Conservation (phyloP, 108 stramenopile species). For the Skeletonema costatum region DNA sequence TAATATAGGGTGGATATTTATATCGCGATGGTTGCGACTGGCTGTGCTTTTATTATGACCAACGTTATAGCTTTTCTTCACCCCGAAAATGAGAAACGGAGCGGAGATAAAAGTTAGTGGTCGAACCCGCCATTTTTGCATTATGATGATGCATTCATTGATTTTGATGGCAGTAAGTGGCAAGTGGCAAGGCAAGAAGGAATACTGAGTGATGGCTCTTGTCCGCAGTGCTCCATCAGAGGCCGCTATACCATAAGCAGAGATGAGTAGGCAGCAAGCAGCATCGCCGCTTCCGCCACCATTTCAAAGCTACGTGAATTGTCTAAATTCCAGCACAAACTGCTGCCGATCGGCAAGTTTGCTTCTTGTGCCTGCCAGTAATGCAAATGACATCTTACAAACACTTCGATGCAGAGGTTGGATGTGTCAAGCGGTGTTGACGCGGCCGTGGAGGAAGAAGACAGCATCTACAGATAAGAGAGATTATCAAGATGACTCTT, state of each 20-base stretch:
- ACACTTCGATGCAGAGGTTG: constrained; percentile 20
- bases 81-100: too few species aligned
- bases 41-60: too few species aligned
- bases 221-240: too few species aligned
- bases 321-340: constrained; percentile 16
- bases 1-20: neutral
- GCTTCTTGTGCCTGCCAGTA: constrained; percentile 18
- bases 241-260: neutral
- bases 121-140: too few species aligned
- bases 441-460: constrained; percentile 9
- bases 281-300: neutral
- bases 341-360: constrained; percentile 36
- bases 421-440: constrained; percentile 23
- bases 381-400: constrained; percentile 13
- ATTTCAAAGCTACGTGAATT: constrained; percentile 20
- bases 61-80: too few species aligned
- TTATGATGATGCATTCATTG: too few species aligned
- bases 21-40: neutral
- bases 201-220: too few species aligned
- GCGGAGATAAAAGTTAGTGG: too few species aligned
- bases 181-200: too few species aligned
- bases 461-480: neutral
- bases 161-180: too few species aligned
- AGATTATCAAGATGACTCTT: neutral
- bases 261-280: neutral